A percentile compares a stretch with the other conserved stretches of the same genome.
phyloP scores from a whole-genome alignment of 1,139 yeast genomes.

The Blastobotrys arbuscula region DNA sequence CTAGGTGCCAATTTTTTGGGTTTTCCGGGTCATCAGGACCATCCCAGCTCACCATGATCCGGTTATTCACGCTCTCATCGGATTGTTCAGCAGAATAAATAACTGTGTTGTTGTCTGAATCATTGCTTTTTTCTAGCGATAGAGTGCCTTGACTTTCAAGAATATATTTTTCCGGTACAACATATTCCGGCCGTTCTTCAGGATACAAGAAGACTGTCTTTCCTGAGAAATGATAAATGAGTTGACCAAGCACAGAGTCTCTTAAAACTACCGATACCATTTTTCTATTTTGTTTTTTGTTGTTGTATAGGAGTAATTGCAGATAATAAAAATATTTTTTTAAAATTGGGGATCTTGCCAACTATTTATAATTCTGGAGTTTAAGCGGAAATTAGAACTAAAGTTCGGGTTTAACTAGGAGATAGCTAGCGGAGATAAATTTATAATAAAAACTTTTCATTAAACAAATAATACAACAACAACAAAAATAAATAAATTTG shows the following conservation, averaged over 20 bases:
- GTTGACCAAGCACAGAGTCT: slow-evolving; percentile 17
- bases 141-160: not conserved
- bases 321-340: too few relatives aligned
- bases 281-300: too few relatives aligned
- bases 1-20: slow-evolving; percentile 50
- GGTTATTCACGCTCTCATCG: not conserved
- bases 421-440: too few relatives aligned
- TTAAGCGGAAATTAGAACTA: too few relatives aligned
- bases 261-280: slow-evolving; percentile 10
- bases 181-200: slow-evolving; percentile 19
- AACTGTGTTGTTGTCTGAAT: not conserved
- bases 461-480: too few relatives aligned
- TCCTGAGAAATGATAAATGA: slow-evolving; percentile 17
- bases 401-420: too few relatives aligned
- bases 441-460: too few relatives aligned
- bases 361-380: too few relatives aligned
- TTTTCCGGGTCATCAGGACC: slow-evolving; percentile 49
- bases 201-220: slow-evolving; percentile 13
- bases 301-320: too few relatives aligned
- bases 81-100: not conserved
- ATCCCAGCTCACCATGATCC: slow-evolving; percentile 36
- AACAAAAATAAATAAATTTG: too few relatives aligned
- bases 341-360: too few relatives aligned
- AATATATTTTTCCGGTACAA: slow-evolving; percentile 16
- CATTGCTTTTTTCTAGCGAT: slow-evolving; percentile 1